Evolutionary conservation across 495 filamentous ascomycete genomes (phyloP).

Genomic region (Penicillium dipodomyicola): DNA sequence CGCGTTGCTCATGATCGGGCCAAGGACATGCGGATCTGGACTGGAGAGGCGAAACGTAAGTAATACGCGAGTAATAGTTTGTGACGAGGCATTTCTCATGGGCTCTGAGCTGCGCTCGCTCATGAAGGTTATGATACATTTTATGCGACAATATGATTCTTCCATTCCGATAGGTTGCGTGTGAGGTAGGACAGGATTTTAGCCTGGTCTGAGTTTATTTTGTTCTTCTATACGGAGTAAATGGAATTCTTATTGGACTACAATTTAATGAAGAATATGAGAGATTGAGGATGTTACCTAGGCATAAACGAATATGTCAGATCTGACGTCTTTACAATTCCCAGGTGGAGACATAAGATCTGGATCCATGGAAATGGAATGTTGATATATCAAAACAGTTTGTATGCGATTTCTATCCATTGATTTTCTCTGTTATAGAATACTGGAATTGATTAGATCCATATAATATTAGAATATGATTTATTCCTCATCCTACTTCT

Average conservation of each 20-base stretch:
- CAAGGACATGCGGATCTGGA: slow-evolving; percentile 79
- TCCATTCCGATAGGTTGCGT: not conserved
- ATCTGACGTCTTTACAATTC: too few relatives aligned
- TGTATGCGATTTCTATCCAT: too few relatives aligned
- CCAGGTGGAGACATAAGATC: not conserved
- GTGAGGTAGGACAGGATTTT: slow-evolving; percentile 2
- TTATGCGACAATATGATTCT: slow-evolving; percentile 1
- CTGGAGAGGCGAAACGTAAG: slow-evolving; percentile 65
- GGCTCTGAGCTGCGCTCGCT: slow-evolving; percentile 22
- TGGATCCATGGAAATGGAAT: not conserved
- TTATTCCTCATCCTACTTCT: too few relatives aligned
- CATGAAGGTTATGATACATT: slow-evolving; percentile 1
- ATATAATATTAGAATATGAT: too few relatives aligned
- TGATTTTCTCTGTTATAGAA: too few relatives aligned
- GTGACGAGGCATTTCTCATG: slow-evolving; percentile 4
- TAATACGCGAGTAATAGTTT: slow-evolving; percentile 45
- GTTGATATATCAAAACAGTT: too few relatives aligned
- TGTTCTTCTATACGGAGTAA: too few relatives aligned
- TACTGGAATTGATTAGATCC: too few relatives aligned
- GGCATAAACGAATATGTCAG: not conserved
- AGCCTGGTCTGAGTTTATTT: not conserved
- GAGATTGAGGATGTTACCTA: too few relatives aligned
- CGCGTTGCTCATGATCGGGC: slow-evolving; percentile 85
- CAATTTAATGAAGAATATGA: too few relatives aligned
- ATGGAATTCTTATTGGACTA: too few relatives aligned